Evolutionary conservation across 2,329 filamentous ascomycete species (phyloP).

Genomic region (Colletotrichum truncatum): DNA sequence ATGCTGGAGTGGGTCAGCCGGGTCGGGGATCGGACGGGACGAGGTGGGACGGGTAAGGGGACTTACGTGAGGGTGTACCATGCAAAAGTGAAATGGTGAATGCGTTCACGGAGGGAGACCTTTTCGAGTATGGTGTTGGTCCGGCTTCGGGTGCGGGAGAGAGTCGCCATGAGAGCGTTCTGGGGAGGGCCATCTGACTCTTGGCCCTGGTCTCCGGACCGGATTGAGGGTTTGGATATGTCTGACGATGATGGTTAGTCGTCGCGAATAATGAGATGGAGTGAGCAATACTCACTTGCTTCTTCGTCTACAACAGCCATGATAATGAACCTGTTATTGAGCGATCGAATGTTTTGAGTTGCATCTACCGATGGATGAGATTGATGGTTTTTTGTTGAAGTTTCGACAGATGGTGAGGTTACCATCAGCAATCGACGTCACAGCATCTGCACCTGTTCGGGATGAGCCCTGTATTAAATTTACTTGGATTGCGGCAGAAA

Average conservation of each 20-base stretch:
- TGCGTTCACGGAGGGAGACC: conserved; percentile 35
- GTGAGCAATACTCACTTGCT: background rate
- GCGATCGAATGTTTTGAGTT: background rate
- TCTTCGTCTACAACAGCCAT: conserved; percentile 18
- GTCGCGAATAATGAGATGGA: background rate
- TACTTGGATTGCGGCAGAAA: background rate
- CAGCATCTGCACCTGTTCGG: background rate
- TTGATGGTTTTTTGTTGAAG: no score
- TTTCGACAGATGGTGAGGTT: background rate
- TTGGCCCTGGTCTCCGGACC: background rate
- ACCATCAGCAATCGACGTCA: conserved; percentile 10
- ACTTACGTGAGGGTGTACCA: conserved; percentile 60
- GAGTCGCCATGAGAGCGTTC: conserved; percentile 12
- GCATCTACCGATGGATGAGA: background rate
- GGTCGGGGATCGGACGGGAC: background rate
- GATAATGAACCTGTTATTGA: background rate
- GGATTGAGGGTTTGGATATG: conserved; percentile 3
- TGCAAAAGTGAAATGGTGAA: conserved; percentile 57
- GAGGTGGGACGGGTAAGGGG: background rate
- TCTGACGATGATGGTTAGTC: background rate
- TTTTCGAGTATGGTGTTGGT: conserved; percentile 27
- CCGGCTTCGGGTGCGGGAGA: conserved; percentile 21
- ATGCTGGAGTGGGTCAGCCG: conserved; percentile 22
- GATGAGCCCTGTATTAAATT: conserved; percentile 3
- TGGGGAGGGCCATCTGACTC: conserved; percentile 6